Evolutionary conservation across 192 early-diverging fungal genomes (phyloP).

Genomic region (Rhizophagus sp.): DNA sequence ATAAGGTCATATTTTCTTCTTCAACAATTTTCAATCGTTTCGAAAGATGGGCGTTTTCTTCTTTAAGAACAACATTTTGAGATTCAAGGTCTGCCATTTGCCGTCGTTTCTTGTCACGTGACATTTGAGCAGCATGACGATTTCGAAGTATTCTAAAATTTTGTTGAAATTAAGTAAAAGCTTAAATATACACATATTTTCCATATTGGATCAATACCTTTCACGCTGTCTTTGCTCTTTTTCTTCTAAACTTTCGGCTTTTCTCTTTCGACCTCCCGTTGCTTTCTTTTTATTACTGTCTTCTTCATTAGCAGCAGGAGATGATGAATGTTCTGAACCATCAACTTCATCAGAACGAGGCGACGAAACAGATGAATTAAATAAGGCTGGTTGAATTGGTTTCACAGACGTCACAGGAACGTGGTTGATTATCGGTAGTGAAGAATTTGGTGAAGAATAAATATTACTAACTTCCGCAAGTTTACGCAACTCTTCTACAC

Average conservation of each 20-base stretch:
- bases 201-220: constrained; percentile 6
- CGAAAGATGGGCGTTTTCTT: constrained; percentile 50
- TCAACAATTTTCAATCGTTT: constrained; percentile 55
- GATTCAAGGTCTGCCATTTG: constrained; percentile 63
- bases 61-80: constrained; percentile 48
- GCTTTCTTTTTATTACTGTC: constrained; percentile 8
- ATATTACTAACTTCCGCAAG: background rate
- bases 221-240: constrained; percentile 9
- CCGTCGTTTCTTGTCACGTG: constrained; percentile 73
- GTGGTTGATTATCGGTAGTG: background rate
- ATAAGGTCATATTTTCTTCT: constrained; percentile 46
- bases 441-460: background rate
- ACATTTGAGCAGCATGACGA: constrained; percentile 73
- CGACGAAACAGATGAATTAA: background rate
- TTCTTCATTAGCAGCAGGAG: background rate
- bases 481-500: constrained; percentile 9
- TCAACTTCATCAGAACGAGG: background rate
- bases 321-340: background rate
- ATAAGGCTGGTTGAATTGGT: constrained; percentile 10
- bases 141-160: constrained; percentile 59
- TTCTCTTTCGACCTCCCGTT: constrained; percentile 21
- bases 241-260: constrained; percentile 30
- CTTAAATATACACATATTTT: background rate
- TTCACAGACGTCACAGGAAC: background rate
- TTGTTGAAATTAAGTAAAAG: too few relatives aligned